A percentile compares a stretch with the other conserved stretches of the same genome.
Evolutionary conservation across 1,284 basidiomycete genomes (phyloP).

Genomic region (Fistulinella cinereoalba): DNA sequence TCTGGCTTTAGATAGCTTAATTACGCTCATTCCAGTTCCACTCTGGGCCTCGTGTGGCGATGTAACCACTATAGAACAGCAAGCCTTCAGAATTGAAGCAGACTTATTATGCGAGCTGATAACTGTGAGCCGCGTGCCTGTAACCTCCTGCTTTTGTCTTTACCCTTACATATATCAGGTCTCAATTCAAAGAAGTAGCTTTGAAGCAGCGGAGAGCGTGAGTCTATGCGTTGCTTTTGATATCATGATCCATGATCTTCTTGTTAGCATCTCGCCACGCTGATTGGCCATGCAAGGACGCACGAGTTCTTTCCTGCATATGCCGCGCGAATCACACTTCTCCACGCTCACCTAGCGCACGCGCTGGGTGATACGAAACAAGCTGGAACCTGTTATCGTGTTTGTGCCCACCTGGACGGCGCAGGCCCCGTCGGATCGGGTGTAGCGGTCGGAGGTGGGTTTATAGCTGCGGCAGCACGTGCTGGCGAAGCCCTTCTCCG

Average conservation of each 20-base stretch:
- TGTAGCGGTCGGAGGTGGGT: constrained; percentile 37
- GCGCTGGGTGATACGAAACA: constrained; percentile 46
- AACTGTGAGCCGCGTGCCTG: constrained; percentile 41
- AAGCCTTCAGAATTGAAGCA: constrained; percentile 60
- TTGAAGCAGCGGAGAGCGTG: constrained; percentile 54
- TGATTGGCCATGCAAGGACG: constrained; percentile 63
- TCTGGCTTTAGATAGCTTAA: neutral
- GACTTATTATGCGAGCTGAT: constrained; percentile 68
- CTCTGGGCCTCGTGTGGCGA: constrained; percentile 53
- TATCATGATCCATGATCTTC: neutral
- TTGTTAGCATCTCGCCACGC: constrained; percentile 46
- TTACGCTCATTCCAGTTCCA: constrained; percentile 21
- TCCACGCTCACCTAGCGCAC: constrained; percentile 71
- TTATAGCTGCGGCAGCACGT: constrained; percentile 54
- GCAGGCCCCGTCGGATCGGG: constrained; percentile 23
- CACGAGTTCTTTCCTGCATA: constrained; percentile 53
- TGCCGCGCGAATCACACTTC: constrained; percentile 59
- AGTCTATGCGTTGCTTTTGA: constrained; percentile 1
- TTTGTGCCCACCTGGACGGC: constrained; percentile 49
- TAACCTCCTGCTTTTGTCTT: neutral
- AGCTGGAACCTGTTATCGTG: constrained; percentile 59
- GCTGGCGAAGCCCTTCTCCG: constrained; percentile 58
- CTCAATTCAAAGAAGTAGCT: constrained; percentile 63
- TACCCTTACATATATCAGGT: constrained; percentile 39
- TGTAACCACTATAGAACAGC: constrained; percentile 45